These are phyloP conservation scores for Globisporangium echinulatum DNA, from an alignment of 352 stramenopile species.

Conservation along the genomic window DNA sequence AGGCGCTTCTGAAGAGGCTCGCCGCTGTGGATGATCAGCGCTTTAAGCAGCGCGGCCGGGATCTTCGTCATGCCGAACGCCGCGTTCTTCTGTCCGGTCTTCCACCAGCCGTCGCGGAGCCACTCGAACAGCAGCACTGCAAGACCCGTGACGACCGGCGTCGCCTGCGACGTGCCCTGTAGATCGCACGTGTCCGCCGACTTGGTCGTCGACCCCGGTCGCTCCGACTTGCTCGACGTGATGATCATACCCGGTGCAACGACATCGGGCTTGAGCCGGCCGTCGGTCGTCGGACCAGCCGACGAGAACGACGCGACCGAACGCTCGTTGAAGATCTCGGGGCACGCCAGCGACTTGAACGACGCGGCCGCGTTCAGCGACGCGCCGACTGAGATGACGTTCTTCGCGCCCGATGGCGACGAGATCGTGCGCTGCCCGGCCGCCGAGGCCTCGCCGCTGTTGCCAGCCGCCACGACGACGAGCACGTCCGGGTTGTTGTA, in stretches of 20 bases:
- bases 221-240: slow-evolving; percentile 62
- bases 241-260: slow-evolving; percentile 80
- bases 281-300: slow-evolving; percentile 71
- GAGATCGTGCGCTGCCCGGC: slow-evolving; percentile 62
- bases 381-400: slow-evolving; percentile 77
- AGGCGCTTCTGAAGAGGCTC: slow-evolving; percentile 48
- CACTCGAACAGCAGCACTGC: slow-evolving; percentile 73
- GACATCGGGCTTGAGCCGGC: slow-evolving; percentile 84
- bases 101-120: slow-evolving; percentile 79
- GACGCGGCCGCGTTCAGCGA: slow-evolving; percentile 59
- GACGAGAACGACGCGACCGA: slow-evolving; percentile 84
- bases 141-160: slow-evolving; percentile 64
- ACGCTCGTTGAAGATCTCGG: slow-evolving; percentile 58
- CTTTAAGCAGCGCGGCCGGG: slow-evolving; percentile 70
- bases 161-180: slow-evolving; percentile 74
- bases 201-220: slow-evolving; percentile 44
- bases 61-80: slow-evolving; percentile 49
- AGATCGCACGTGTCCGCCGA: slow-evolving; percentile 56
- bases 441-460: slow-evolving; percentile 69
- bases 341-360: slow-evolving; percentile 41
- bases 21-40: slow-evolving; percentile 75
- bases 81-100: slow-evolving; percentile 44
- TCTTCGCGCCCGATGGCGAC: slow-evolving; percentile 77
- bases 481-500: slow-evolving; percentile 83
- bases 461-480: slow-evolving; percentile 84